A percentile compares a stretch with the other conserved stretches of the same genome.
phyloP scores from a whole-genome alignment of 2,329 filamentous ascomycete species.

The Penicillium palitans region DNA sequence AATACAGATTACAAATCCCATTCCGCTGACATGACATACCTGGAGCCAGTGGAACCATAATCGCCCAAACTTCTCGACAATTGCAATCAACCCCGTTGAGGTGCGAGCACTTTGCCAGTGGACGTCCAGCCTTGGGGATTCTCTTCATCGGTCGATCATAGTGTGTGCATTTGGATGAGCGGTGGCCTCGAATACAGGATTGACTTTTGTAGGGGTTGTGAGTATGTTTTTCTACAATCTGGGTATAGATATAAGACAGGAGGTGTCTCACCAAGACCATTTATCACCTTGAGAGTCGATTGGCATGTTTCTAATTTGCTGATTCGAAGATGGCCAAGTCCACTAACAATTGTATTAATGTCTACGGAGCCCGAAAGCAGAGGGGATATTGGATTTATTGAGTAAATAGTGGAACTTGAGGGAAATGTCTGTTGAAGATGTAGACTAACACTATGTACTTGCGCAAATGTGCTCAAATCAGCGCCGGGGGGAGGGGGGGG shows the following conservation, averaged over 20 bases:
- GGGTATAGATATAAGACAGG: not conserved
- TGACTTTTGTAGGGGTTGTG: not conserved
- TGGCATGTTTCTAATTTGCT: not conserved
- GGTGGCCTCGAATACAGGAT: constrained; percentile 7
- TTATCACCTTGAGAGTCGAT: constrained; percentile 3
- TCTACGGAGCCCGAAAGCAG: not conserved
- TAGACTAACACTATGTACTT: not conserved
- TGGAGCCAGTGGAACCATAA: constrained; percentile 9
- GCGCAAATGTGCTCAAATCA: constrained; percentile 4
- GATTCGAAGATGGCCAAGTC: not conserved
- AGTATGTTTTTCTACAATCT: not conserved
- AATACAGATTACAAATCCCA: not conserved
- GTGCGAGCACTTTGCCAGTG: constrained; percentile 1
- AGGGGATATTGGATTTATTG: not conserved
- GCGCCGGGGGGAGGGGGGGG: not conserved
- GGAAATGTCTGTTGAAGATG: not conserved
- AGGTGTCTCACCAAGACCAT: constrained; percentile 3
- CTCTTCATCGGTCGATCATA: constrained; percentile 7
- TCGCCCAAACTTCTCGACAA: constrained; percentile 5
- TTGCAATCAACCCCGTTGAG: not conserved
- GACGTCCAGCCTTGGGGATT: constrained; percentile 3
- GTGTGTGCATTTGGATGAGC: constrained; percentile 5
- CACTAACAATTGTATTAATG: not conserved
- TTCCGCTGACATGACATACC: not conserved
- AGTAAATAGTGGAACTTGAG: not conserved